Percentiles rank a stretch among this genome's conserved stretches.
Evolutionary conservation across 345 rosid genomes (phyloP).

Genomic region (Punica granatum): DNA sequence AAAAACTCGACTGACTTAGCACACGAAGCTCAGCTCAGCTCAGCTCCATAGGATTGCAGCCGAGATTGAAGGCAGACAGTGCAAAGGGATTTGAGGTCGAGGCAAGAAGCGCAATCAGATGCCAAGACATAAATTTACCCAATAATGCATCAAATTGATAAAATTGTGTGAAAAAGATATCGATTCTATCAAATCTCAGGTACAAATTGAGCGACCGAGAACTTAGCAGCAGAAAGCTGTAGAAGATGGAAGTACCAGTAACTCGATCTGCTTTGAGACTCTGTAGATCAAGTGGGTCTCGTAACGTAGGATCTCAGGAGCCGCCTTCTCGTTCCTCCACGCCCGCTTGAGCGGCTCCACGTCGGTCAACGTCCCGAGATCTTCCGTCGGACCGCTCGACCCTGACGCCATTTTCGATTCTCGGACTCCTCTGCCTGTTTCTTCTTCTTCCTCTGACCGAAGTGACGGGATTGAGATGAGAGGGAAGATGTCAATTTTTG

Average conservation of each 20-base stretch:
- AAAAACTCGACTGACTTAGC: neutral
- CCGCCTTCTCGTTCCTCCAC: constrained; percentile 93
- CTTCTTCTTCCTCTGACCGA: neutral
- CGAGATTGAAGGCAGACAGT: neutral
- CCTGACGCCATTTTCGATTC: constrained; percentile 19
- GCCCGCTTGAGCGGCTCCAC: constrained; percentile 60
- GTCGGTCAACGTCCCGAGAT: constrained; percentile 54
- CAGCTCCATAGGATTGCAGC: neutral
- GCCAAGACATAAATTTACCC: neutral
- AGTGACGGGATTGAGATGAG: neutral
- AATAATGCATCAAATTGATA: neutral
- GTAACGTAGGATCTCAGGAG: constrained; percentile 75
- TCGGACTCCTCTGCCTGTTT: neutral
- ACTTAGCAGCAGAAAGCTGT: neutral
- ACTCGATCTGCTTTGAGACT: constrained; percentile 49
- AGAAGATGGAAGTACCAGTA: constrained; percentile 29
- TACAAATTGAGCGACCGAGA: no score
- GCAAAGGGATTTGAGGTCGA: neutral
- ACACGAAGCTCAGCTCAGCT: neutral
- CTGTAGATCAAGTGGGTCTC: constrained; percentile 45
- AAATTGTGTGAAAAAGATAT: no score
- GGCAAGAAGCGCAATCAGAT: neutral
- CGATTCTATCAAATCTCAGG: no score
- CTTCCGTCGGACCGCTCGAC: constrained; percentile 25
- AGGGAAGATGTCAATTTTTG: neutral